Conservation (phyloP, 1,284 basidiomycete genomes). For the Xerocomus alliaceus region DNA sequence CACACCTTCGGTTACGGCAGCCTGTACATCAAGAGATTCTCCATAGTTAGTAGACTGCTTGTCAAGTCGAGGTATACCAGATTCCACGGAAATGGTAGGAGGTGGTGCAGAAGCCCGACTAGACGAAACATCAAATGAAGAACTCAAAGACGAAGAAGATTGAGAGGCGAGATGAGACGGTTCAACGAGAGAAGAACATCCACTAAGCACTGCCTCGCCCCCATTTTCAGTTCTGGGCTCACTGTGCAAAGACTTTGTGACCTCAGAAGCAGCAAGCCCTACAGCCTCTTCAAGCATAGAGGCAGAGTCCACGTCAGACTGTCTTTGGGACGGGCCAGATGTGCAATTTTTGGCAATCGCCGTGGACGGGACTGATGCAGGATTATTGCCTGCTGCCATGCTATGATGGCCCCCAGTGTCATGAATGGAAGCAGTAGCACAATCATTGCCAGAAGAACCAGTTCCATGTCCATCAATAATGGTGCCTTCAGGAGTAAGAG, state of each 20-base stretch:
- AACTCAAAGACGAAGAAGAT: slow-evolving; percentile 44
- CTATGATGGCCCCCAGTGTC: slow-evolving; percentile 12
- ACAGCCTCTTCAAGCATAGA: slow-evolving; percentile 24
- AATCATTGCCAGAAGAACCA: slow-evolving; percentile 26
- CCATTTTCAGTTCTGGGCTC: slow-evolving; percentile 27
- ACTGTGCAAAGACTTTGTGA: slow-evolving; percentile 16
- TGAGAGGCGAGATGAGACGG: slow-evolving; percentile 35
- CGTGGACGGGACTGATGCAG: slow-evolving; percentile 19
- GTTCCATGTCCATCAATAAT: slow-evolving; percentile 30
- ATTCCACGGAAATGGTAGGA: slow-evolving; percentile 46
- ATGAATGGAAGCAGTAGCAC: slow-evolving; percentile 18
- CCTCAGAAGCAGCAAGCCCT: slow-evolving; percentile 12
- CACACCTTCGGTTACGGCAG: slow-evolving; percentile 22
- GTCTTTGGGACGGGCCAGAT: slow-evolving; percentile 18
- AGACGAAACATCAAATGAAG: slow-evolving; percentile 48
- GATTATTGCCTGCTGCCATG: slow-evolving; percentile 15
- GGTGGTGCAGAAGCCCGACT: slow-evolving; percentile 45
- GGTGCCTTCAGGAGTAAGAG: slow-evolving; percentile 35
- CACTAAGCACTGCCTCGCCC: slow-evolving; percentile 33
- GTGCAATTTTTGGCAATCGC: slow-evolving; percentile 11
- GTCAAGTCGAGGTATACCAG: slow-evolving; percentile 41
- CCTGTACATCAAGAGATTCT: slow-evolving; percentile 51
- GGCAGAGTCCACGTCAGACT: slow-evolving; percentile 17
- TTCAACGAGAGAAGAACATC: slow-evolving; percentile 37
- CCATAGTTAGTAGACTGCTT: slow-evolving; percentile 54